phyloP scores from a whole-genome alignment of 2,329 filamentous ascomycete species.

The Trichoderma sp. region DNA sequence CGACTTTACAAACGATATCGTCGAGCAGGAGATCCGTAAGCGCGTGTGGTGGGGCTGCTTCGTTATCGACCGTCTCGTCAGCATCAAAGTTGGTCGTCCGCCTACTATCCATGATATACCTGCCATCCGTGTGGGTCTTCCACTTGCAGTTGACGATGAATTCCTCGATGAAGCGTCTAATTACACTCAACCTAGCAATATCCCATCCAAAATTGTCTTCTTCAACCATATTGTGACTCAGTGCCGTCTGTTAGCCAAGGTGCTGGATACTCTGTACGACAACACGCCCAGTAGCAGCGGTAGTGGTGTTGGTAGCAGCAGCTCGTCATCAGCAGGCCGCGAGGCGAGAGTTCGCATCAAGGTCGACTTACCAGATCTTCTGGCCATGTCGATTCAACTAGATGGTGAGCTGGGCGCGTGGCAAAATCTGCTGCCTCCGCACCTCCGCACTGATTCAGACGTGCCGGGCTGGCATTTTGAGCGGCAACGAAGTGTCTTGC shows the following conservation, averaged over 20 bases:
- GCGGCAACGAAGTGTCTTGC: conserved; percentile 9
- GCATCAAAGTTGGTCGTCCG: conserved; percentile 17
- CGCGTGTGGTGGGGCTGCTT: conserved; percentile 22
- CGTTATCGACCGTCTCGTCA: conserved; percentile 19
- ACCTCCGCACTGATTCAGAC: conserved; percentile 6
- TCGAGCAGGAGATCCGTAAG: conserved; percentile 22
- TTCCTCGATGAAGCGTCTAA: conserved; percentile 10
- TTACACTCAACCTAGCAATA: conserved; percentile 11
- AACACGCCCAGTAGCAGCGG: conserved; percentile 18
- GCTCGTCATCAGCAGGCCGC: conserved; percentile 2
- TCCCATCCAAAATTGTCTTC: conserved; percentile 17
- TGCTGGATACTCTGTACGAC: conserved; percentile 17
- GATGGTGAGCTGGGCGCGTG: conserved; percentile 11
- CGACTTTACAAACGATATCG: conserved; percentile 4
- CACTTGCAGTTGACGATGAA: conserved; percentile 16
- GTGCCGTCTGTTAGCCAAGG: conserved; percentile 14
- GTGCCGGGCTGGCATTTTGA: conserved; percentile 18
- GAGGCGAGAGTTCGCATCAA: conserved; percentile 14
- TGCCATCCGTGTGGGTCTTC: conserved; percentile 3
- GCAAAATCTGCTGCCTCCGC: conserved; percentile 11
- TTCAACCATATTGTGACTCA: conserved; percentile 19
- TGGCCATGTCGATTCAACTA: conserved; percentile 16
- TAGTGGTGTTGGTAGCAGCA: background rate
- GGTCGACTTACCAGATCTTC: conserved; percentile 8
- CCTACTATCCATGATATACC: conserved; percentile 18